Evolutionary conservation across 2,329 filamentous ascomycete species (phyloP), one percentile per base, ranked within the genome.

Genomic region (Metarhizium sp.): DNA sequence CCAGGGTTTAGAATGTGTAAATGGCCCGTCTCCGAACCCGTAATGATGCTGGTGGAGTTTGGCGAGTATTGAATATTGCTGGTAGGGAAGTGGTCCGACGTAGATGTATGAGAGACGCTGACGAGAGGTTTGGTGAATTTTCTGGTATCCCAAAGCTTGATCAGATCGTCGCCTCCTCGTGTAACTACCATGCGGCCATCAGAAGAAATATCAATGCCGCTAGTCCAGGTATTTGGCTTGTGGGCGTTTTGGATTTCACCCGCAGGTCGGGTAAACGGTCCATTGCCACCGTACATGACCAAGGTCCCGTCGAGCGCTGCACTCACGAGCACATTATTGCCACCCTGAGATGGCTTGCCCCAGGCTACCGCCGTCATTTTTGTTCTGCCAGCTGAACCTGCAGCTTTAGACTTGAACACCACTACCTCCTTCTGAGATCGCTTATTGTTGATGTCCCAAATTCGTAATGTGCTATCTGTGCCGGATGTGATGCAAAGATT

Each of bases 91-190:
- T 91, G 85, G 56, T 86, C 84, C 1, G 90, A 92, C 14, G 89
- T 95, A 1, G 92, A 95, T 1, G 81, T 72, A 69, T 96, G 91
- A 6, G 85, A 75, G 16, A 90, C 83, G 1, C 85, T 88, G 50
- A 90, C 89, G 14, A 99, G 80, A 4, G 94, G 90, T 56, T 87
- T 79, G 68, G 94, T 97, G 77, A 99, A 95, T 66, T 96, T 97
- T 57, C 94, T 84, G 3, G 87, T 95, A 68, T 99, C 94, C 94
- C 94, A 99, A 2, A 96, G 78, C 73, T 97, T 97, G 71, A 99
- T 92, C 2, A 88, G 80, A 66, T 95, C 84, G 70, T 99, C 94
- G 52, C 92, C 92, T 55, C 94, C 94, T 62, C 91, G 80, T 1
- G 91, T 96, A 7, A 96, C 87, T 3, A 97, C 84, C 74, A 96